Percentiles rank a stretch among this genome's conserved stretches.
phyloP scores from a whole-genome alignment of 202 grass and related monocot species.

The Setaria viridis region DNA sequence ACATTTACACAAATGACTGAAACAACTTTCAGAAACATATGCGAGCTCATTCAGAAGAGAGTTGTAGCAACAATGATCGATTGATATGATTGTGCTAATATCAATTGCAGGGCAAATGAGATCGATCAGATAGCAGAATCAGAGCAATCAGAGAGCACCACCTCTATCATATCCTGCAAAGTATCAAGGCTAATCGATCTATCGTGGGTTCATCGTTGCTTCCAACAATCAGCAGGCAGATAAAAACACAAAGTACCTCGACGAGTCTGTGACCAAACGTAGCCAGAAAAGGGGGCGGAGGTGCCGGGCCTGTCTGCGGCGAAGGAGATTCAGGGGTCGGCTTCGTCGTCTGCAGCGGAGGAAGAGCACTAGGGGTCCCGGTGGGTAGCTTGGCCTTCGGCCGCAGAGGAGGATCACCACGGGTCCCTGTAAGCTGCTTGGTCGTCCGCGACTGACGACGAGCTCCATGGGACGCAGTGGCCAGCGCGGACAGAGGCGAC shows the following conservation, averaged over 20 bases:
- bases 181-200: background rate
- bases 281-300: background rate
- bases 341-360: background rate
- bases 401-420: background rate
- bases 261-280: background rate
- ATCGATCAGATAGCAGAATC: background rate
- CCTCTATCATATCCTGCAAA: background rate
- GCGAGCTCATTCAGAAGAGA: background rate
- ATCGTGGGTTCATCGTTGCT: background rate
- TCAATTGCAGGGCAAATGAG: background rate
- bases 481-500: background rate
- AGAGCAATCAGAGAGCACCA: background rate
- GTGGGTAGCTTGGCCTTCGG: background rate
- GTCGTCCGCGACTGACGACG: background rate
- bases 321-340: background rate
- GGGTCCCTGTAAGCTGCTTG: background rate
- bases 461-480: background rate
- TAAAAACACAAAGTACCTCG: background rate
- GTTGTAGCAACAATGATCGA: background rate
- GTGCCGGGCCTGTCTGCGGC: background rate
- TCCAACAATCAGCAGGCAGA: background rate
- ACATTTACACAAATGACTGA: background rate
- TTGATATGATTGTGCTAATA: background rate
- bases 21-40: background rate
- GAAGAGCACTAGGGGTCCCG: background rate